phyloP scores from a whole-genome alignment of 2,329 filamentous ascomycete species.

The Fusarium sp. region DNA sequence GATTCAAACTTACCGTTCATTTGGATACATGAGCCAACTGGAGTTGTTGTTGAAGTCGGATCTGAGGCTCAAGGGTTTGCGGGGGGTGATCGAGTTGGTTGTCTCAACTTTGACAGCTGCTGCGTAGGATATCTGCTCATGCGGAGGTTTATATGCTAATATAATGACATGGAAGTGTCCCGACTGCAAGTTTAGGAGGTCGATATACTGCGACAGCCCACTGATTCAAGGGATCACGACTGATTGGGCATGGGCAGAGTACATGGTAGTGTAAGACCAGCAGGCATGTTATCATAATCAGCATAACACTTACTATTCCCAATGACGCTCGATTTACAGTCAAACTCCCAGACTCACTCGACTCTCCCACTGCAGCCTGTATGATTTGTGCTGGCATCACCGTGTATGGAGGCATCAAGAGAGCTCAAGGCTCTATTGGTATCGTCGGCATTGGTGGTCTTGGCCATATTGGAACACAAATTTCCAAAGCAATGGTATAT shows the following conservation, averaged over 20 bases:
- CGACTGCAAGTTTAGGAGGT: not conserved
- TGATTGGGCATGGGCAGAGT: slow-evolving; percentile 6
- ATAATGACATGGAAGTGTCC: not conserved
- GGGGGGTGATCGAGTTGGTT: not conserved
- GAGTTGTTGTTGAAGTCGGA: not conserved
- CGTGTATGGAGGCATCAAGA: not conserved
- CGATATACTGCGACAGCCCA: not conserved
- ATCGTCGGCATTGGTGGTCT: not conserved
- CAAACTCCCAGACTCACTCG: not conserved
- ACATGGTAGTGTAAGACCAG: not conserved
- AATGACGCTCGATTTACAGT: not conserved
- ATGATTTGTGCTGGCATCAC: slow-evolving; percentile 8
- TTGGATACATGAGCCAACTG: not conserved
- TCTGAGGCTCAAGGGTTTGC: not conserved
- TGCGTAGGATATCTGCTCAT: not conserved
- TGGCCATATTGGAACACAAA: not conserved
- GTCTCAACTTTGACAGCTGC: slow-evolving; percentile 16
- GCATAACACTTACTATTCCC: fast-evolving
- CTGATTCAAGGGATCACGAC: not conserved
- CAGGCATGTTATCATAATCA: not conserved
- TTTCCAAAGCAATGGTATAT: slow-evolving; percentile 9
- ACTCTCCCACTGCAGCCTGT: not conserved
- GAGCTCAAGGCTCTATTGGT: too few relatives aligned
- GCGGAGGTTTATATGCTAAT: fast-evolving
- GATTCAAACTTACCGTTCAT: not conserved